These are phyloP conservation scores for Sergeia podlipaevii DNA, from an alignment of 208 protist genomes.

Conservation along the genomic window DNA sequence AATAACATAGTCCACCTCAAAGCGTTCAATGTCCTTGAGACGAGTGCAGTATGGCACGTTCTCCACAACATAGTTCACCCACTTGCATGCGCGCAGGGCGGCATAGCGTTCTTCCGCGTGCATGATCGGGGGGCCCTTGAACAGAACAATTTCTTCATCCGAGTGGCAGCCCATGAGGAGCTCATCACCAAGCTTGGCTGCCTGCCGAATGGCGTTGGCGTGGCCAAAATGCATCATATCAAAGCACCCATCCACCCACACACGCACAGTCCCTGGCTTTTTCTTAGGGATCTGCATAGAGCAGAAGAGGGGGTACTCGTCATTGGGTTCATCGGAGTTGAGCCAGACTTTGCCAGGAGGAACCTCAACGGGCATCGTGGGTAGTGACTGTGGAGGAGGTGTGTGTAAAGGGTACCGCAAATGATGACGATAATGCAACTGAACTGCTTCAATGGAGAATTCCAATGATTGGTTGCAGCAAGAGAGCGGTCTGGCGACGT, in stretches of 20 bases:
- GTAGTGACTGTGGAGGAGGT: not conserved
- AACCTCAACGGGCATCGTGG: slow-evolving; percentile 11
- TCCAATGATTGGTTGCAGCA: too few relatives aligned
- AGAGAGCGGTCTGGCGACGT: too few relatives aligned
- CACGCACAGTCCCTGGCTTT: slow-evolving; percentile 52
- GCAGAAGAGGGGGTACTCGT: slow-evolving; percentile 67
- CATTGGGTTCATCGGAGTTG: slow-evolving; percentile 56
- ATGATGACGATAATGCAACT: not conserved
- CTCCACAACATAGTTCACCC: slow-evolving; percentile 97
- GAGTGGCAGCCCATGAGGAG: slow-evolving; percentile 97
- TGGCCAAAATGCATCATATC: slow-evolving; percentile 92
- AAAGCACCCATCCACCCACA: slow-evolving; percentile 91
- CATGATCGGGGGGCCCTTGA: slow-evolving; percentile 98
- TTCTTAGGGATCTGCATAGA: slow-evolving; percentile 47
- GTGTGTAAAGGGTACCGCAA: not conserved
- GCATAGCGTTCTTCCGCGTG: slow-evolving; percentile 94
- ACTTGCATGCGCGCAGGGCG: slow-evolving; percentile 96
- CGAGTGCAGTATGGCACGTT: slow-evolving; percentile 93
- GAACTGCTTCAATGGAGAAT: too few relatives aligned
- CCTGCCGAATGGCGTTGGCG: slow-evolving; percentile 86
- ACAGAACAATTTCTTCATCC: slow-evolving; percentile 94
- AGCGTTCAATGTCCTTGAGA: slow-evolving; percentile 89
- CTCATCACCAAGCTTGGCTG: slow-evolving; percentile 86
- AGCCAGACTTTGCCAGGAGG: slow-evolving; percentile 53
- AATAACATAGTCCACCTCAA: slow-evolving; percentile 95